Percentiles rank a stretch among this genome's conserved stretches.
phyloP scores from a whole-genome alignment of 2,329 filamentous ascomycete genomes.

The Fusarium gaditjirri region DNA sequence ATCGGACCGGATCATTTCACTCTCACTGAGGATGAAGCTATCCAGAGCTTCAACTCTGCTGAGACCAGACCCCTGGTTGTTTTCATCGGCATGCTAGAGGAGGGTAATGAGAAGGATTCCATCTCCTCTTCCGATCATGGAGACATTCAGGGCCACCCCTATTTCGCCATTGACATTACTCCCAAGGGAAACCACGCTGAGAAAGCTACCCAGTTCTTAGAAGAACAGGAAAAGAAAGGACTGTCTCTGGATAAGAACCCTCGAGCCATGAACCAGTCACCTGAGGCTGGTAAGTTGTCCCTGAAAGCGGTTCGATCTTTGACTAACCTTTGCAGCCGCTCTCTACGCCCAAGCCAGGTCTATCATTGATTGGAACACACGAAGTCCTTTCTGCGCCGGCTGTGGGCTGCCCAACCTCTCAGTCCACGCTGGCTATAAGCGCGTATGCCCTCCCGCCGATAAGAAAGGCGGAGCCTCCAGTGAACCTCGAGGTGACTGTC shows the following conservation, averaged over 20 bases:
- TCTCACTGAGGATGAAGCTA: conserved; percentile 75
- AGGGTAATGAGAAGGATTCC: conserved; percentile 56
- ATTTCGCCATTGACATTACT: conserved; percentile 91
- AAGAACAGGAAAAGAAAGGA: conserved; percentile 62
- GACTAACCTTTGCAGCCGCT: conserved; percentile 68
- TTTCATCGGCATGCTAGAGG: conserved; percentile 86
- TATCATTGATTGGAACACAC: conserved; percentile 91
- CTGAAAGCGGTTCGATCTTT: background rate
- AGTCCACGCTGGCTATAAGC: conserved; percentile 82
- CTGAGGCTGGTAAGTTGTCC: conserved; percentile 66
- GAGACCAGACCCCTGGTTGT: conserved; percentile 76
- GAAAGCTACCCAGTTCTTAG: conserved; percentile 63
- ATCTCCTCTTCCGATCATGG: conserved; percentile 60
- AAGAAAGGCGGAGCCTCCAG: conserved; percentile 58
- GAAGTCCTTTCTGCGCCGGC: conserved; percentile 90
- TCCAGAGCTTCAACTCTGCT: conserved; percentile 79
- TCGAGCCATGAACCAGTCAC: conserved; percentile 68
- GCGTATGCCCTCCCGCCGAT: conserved; percentile 79
- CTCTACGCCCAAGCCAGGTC: conserved; percentile 91
- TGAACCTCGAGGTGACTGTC: conserved; percentile 74
- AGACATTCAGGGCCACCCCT: conserved; percentile 81
- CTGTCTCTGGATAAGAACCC: conserved; percentile 74
- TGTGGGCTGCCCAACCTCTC: conserved; percentile 87
- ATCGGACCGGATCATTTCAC: conserved; percentile 78
- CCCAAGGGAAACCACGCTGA: conserved; percentile 72